Percentiles rank a stretch among this genome's conserved stretches.
Conservation (phyloP, 257 asterid species). For the Scutellaria baicalensis region DNA sequence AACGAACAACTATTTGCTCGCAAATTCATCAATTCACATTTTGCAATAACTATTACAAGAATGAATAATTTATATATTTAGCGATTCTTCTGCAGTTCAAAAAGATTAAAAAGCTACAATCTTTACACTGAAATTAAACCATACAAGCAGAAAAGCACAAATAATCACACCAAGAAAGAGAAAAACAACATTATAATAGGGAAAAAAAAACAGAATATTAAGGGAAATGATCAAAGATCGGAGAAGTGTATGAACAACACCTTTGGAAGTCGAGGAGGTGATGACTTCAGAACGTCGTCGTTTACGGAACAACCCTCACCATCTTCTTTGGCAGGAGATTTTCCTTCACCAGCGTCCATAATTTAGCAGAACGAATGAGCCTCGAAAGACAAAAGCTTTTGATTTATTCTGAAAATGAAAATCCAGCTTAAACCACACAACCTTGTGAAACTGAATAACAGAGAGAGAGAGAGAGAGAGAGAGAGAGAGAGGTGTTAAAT, state of each 20-base stretch:
- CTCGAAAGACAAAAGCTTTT: neutral
- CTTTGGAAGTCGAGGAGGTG: slow-evolving; percentile 25
- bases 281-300: slow-evolving; percentile 9
- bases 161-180: neutral
- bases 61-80: neutral
- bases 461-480: neutral
- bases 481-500: slow-evolving; percentile 1
- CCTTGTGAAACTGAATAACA: neutral
- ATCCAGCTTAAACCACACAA: neutral
- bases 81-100: neutral
- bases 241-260: slow-evolving; percentile 12
- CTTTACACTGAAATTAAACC: slow-evolving; percentile 1
- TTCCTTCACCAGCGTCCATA: slow-evolving; percentile 43
- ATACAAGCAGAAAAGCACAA: neutral
- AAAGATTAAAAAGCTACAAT: slow-evolving; percentile 9
- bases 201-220: neutral
- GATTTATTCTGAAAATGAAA: neutral
- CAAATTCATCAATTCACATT: neutral
- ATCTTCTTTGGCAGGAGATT: slow-evolving; percentile 23
- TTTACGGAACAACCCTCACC: slow-evolving; percentile 26
- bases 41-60: neutral
- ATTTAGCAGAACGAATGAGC: neutral
- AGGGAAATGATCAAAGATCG: neutral
- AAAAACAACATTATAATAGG: neutral
- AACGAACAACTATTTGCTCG: neutral